Evolutionary conservation across 805 yeast genomes (phyloP).

Genomic region (Dipodascopsis tothii): DNA sequence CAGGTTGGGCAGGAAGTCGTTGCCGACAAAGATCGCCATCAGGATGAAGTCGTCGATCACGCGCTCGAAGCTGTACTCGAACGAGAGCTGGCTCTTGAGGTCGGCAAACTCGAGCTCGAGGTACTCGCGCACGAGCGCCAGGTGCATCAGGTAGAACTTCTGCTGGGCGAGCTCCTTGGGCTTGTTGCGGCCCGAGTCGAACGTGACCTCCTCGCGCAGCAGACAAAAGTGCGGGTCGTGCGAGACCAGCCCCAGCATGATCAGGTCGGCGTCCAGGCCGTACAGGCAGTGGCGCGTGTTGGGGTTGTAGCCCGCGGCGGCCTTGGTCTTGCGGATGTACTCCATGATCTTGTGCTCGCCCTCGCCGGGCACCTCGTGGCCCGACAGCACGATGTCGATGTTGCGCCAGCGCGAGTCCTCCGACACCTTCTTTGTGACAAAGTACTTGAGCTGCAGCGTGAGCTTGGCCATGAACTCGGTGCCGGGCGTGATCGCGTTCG

Average conservation of each 20-base stretch:
- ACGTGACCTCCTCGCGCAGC: slow-evolving; percentile 89
- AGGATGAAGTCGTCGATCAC: slow-evolving; percentile 86
- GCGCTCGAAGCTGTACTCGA: slow-evolving; percentile 75
- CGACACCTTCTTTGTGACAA: slow-evolving; percentile 78
- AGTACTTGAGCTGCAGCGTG: slow-evolving; percentile 73
- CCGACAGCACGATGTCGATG: slow-evolving; percentile 69
- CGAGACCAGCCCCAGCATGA: slow-evolving; percentile 81
- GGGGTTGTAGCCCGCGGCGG: slow-evolving; percentile 65
- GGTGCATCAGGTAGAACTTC: slow-evolving; percentile 72
- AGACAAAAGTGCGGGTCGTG: slow-evolving; percentile 95
- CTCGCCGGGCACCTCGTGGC: slow-evolving; percentile 97
- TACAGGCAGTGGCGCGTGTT: slow-evolving; percentile 88
- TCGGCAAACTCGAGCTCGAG: slow-evolving; percentile 76
- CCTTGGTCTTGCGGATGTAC: slow-evolving; percentile 68
- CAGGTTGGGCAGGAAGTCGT: slow-evolving; percentile 93
- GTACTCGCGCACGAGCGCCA: slow-evolving; percentile 84
- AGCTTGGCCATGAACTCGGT: slow-evolving; percentile 92
- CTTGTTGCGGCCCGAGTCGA: slow-evolving; percentile 45
- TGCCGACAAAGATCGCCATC: slow-evolving; percentile 90
- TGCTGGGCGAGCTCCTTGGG: slow-evolving; percentile 57
- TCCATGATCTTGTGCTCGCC: slow-evolving; percentile 98
- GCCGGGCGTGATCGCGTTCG: slow-evolving; percentile 92
- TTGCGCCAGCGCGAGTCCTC: slow-evolving; percentile 82
- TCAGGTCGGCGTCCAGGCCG: slow-evolving; percentile 93
- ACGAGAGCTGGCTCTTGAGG: slow-evolving; percentile 53